Evolutionary conservation across 2,329 filamentous ascomycete species (phyloP), one percentile per base, ranked within the genome.

Genomic region (Phaeophleospora eucalypticola): DNA sequence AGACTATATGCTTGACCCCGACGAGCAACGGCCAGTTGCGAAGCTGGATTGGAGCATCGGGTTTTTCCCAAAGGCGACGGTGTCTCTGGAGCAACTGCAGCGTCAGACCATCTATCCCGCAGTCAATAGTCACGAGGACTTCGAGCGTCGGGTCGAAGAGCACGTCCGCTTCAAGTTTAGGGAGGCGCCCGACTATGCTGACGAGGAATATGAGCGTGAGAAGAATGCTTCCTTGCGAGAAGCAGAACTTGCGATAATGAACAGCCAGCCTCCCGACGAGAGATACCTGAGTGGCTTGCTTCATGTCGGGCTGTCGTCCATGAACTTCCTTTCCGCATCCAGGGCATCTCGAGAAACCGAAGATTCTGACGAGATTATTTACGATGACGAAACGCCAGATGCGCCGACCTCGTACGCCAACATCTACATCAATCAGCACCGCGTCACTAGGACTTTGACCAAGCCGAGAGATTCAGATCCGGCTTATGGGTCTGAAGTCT

Each of bases 1-100:
- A n/a, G 17, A 21, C 15, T n/a, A 20, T 3, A 17, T 39, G 4
- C n/a, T 39, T 3, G 20, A 19, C 15, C 18, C n/a, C 8, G 37
- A 39, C 15, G 37, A 39, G 12, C 18, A 15, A 8, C 37, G 24
- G 7, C n/a, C 6, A 21, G 37, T 39, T 20, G 37, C 18, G 7
- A 39, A 39, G 15, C n/a, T 39, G 17, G 37, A 39, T n/a, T 39
- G 37, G 37, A 39, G 37, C 19, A 24, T 39, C 15, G 37, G 37
- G 8, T 39, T 39, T 19, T 39, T 21, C 18, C 37, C 37, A 3
- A 39, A 39, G 18, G 19, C 37, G 12, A 20, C 4, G 9, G 19
- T 39, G 8, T 39, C 37, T 3, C 18, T 39, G 10, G 37, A 39
- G 19, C 37, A 39, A 24, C 19, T 39, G 18, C 17, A 39, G 14